phyloP scores from a whole-genome alignment of 2,329 filamentous ascomycete species.

The Plectosphaerella cucumerina region DNA sequence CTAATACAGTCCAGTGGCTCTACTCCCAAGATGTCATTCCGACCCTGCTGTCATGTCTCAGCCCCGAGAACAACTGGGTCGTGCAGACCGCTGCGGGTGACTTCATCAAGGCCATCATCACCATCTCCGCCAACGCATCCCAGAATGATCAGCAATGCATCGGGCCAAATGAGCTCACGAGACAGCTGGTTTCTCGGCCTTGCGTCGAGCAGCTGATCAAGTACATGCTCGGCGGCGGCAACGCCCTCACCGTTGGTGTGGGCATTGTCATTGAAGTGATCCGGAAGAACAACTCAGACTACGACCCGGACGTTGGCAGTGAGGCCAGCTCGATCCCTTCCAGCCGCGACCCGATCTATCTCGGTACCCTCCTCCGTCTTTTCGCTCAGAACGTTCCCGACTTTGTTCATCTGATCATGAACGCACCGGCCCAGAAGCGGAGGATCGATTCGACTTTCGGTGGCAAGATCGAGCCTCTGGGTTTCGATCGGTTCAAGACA shows the following conservation, averaged over 20 bases:
- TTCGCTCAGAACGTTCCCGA: constrained; percentile 90
- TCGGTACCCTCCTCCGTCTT: constrained; percentile 81
- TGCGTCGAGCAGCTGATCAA: constrained; percentile 82
- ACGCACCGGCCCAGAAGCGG: constrained; percentile 67
- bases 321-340: constrained; percentile 77
- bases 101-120: constrained; percentile 98
- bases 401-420: constrained; percentile 88
- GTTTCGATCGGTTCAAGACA: constrained; percentile 97
- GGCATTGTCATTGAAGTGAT: constrained; percentile 98
- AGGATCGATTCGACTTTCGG: constrained; percentile 85
- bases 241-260: constrained; percentile 91
- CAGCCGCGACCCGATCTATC: constrained; percentile 87
- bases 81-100: constrained; percentile 96
- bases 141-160: constrained; percentile 99
- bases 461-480: constrained; percentile 84
- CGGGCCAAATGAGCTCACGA: constrained; percentile 92
- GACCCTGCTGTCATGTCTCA: constrained; percentile 78
- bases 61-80: constrained; percentile 78
- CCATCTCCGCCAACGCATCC: constrained; percentile 95
- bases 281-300: constrained; percentile 98
- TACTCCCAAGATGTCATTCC: constrained; percentile 87
- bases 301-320: constrained; percentile 85
- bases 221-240: constrained; percentile 91
- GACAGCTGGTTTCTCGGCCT: constrained; percentile 82
- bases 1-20: constrained; percentile 63